Evolutionary conservation across 352 stramenopile genomes (phyloP), one percentile per base, ranked within the genome.

Genomic region (Hyaloperonospora brassicae): DNA sequence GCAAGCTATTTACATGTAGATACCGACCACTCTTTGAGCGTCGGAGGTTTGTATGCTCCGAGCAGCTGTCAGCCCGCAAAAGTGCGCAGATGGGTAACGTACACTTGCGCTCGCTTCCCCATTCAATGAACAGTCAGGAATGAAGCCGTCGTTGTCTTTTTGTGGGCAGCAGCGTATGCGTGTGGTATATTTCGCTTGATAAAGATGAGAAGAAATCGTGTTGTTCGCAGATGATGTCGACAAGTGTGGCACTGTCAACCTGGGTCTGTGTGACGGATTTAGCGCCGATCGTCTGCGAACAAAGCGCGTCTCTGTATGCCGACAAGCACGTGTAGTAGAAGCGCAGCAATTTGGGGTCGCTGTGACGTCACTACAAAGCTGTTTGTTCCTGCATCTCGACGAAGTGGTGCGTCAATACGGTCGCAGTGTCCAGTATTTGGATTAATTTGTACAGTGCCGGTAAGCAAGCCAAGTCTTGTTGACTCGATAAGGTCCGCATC

Each of bases 141-240:
- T 57, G 57, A 66, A 69, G 52, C 53, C 66, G 57, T 59, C 57
- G 62, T 63, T 35, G 23, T 30, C 50, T 52, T 57, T 46, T 87
- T 59, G 38, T 79, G 59, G 45, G 86, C 63, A 12, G 86, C 63
- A 12, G 67, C 72, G 46, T 73, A 66, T 41, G 71, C 73, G 5
- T 60, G 55, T 1, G 72, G 68, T n/a, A 91, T 58, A 50, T 91
- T 77, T 11, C 72, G 72, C 50, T 93, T 93, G 66, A 90, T 93
- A 13, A 91, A 66, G 39, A 89, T 68, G 30, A 90, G 61, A 23
- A 91, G 62, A 10, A 91, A 55, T 40, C 72, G 83, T 17, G 77
- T 70, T 30, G 87, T 70, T 45, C 83, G 64, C 22, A 93, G 73
- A 25, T 93, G 81, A 31, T 70, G 53, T 93, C 79, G 2, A 81